phyloP scores from a whole-genome alignment of 495 filamentous ascomycete species.

The Aspergillus bridgeri region DNA sequence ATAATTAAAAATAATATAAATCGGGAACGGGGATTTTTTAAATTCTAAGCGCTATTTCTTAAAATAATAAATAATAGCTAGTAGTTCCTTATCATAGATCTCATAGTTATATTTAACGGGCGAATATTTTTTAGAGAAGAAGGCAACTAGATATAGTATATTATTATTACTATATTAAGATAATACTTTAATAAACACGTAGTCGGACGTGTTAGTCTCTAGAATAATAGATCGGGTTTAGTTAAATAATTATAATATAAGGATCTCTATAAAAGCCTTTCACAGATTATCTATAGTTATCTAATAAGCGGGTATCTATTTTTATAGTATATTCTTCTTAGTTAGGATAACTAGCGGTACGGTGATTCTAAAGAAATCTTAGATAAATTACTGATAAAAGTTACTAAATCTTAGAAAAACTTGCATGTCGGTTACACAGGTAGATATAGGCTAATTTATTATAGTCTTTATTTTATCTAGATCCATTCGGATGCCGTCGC shows the following conservation, averaged over 20 bases:
- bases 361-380: constrained; percentile 18
- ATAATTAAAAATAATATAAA: too few relatives aligned
- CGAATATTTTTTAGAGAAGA: constrained; percentile 23
- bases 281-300: constrained; percentile 8
- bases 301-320: too few relatives aligned
- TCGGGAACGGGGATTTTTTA: constrained; percentile 10
- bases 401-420: constrained; percentile 29
- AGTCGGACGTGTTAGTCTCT: constrained; percentile 20
- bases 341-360: constrained; percentile 8
- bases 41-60: constrained; percentile 16
- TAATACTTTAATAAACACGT: constrained; percentile 11
- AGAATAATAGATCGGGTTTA: constrained; percentile 5
- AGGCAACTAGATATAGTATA: constrained; percentile 16
- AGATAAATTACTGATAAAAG: constrained; percentile 31
- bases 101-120: constrained; percentile 24
- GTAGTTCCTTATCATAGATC: constrained; percentile 28
- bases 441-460: constrained; percentile 14
- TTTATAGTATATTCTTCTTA: too few relatives aligned
- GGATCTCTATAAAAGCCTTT: background rate
- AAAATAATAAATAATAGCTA: constrained; percentile 16
- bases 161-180: constrained; percentile 11
- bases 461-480: constrained; percentile 20
- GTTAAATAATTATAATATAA: constrained; percentile 15
- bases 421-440: constrained; percentile 18
- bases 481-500: constrained; percentile 20